Conservation (phyloP, 176 grass and related monocot species). For the Bolboschoenus planiculmis region DNA sequence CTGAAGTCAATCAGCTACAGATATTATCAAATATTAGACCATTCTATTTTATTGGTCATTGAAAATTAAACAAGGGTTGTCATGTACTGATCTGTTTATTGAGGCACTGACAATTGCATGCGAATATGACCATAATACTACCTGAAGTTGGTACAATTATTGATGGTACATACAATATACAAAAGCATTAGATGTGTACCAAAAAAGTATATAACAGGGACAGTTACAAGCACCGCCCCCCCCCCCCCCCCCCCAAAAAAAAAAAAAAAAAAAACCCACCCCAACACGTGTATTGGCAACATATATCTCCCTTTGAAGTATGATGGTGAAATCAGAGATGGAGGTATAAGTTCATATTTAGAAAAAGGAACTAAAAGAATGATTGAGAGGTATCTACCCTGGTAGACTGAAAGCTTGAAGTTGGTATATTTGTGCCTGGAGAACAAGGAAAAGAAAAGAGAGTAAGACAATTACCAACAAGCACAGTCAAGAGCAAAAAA, state of each 20-base stretch:
- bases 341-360: background rate
- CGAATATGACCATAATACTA: background rate
- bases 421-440: constrained; percentile 3
- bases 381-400: constrained; percentile 3
- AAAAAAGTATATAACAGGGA: background rate
- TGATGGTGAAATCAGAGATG: background rate
- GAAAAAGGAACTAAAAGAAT: background rate
- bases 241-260: background rate
- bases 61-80: background rate
- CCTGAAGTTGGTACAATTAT: background rate
- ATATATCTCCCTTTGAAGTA: background rate
- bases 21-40: background rate
- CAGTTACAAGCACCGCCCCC: background rate
- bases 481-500: background rate
- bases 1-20: too few relatives aligned
- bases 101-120: background rate
- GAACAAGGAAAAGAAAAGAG: background rate
- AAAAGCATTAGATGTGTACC: too few relatives aligned
- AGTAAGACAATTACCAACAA: background rate
- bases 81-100: background rate
- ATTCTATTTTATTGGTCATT: background rate
- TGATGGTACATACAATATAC: background rate
- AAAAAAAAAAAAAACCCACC: background rate
- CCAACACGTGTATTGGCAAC: background rate
- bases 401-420: constrained; percentile 2